Percentiles rank a stretch among this genome's conserved stretches.
Conservation (phyloP, 805 yeast species). For the Clavispora asparagi region DNA sequence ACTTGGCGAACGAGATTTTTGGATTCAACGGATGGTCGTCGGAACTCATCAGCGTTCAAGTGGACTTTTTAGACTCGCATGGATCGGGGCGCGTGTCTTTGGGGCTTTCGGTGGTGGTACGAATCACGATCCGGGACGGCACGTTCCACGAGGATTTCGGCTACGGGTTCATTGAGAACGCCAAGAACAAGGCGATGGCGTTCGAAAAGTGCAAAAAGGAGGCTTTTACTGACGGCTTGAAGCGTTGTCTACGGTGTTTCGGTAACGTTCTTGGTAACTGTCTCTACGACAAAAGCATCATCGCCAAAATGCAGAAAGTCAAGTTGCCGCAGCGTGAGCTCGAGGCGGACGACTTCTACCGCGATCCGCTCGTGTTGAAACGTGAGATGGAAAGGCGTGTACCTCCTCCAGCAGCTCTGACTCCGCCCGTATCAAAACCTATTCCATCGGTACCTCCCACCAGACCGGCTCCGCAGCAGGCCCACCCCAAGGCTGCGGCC, state of each 20-base stretch:
- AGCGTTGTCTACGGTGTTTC: constrained; percentile 72
- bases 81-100: constrained; percentile 48
- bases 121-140: constrained; percentile 75
- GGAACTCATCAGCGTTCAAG: constrained; percentile 58
- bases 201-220: constrained; percentile 78
- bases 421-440: neutral
- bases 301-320: constrained; percentile 46
- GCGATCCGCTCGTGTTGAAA: constrained; percentile 31
- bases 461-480: neutral
- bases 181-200: constrained; percentile 65
- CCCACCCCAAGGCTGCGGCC: neutral
- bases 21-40: constrained; percentile 84
- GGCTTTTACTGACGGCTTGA: constrained; percentile 80
- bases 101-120: constrained; percentile 67
- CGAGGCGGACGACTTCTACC: constrained; percentile 27
- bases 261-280: constrained; percentile 81
- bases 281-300: constrained; percentile 68
- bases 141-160: constrained; percentile 78
- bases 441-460: neutral
- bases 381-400: constrained; percentile 19
- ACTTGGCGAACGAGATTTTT: constrained; percentile 74
- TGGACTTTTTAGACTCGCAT: constrained; percentile 66
- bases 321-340: constrained; percentile 24
- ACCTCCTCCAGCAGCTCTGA: neutral
- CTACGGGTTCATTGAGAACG: constrained; percentile 67